Percentiles rank a stretch among this genome's conserved stretches.
Conservation (phyloP, 1,284 basidiomycete species). For the Thelephora terrestris region DNA sequence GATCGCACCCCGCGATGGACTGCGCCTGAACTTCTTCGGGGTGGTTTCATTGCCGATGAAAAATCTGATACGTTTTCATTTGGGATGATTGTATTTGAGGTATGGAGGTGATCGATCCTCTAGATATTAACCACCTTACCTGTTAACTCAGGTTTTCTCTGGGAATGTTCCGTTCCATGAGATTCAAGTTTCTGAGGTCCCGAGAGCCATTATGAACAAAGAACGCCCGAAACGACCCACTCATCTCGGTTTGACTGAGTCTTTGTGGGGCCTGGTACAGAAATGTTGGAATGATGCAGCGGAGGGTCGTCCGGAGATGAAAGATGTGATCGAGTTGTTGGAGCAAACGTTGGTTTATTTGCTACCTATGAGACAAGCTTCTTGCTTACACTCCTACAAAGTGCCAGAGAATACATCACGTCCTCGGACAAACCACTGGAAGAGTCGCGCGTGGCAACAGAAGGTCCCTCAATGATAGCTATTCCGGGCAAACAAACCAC, state of each 20-base stretch:
- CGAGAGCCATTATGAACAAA: not conserved
- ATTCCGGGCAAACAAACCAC: too few relatives aligned
- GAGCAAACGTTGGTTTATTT: too few relatives aligned
- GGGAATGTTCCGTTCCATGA: not conserved
- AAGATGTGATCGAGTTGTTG: not conserved
- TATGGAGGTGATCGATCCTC: not conserved
- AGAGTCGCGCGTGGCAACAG: too few relatives aligned
- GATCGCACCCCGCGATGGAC: not conserved
- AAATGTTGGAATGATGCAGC: not conserved
- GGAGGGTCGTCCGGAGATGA: not conserved
- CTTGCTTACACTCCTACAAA: too few relatives aligned
- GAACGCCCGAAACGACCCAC: not conserved
- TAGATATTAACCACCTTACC: not conserved
- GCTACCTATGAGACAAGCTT: too few relatives aligned
- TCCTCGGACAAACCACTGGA: too few relatives aligned
- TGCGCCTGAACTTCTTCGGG: not conserved
- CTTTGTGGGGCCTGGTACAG: not conserved
- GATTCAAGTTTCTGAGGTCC: not conserved
- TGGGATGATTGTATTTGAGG: constrained; percentile 1
- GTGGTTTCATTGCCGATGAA: not conserved
- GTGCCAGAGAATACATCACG: too few relatives aligned
- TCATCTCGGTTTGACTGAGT: not conserved
- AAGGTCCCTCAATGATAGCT: too few relatives aligned
- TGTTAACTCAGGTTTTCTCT: not conserved
- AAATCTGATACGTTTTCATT: not conserved